Percentiles rank a stretch among this genome's conserved stretches.
phyloP scores from a whole-genome alignment of 768 basidiomycete species.

The Suillus sp. region DNA sequence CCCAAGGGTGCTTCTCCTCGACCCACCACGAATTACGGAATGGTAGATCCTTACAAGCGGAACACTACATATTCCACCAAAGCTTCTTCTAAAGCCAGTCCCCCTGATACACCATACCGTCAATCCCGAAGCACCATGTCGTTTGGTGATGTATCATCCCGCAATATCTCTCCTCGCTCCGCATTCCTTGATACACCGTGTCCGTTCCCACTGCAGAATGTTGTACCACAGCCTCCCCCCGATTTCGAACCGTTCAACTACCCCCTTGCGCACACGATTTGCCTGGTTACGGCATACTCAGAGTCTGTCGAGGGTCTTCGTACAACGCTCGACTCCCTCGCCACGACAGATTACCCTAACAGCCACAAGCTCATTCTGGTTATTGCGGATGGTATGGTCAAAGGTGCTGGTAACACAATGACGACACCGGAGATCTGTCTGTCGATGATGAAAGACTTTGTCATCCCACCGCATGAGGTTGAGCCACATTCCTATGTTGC shows the following conservation, averaged over 20 bases:
- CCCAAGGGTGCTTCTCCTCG: slow-evolving; percentile 54
- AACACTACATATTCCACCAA: slow-evolving; percentile 51
- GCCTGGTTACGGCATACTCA: slow-evolving; percentile 97
- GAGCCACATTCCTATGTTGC: slow-evolving; percentile 96
- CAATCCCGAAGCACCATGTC: slow-evolving; percentile 85
- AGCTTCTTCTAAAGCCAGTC: slow-evolving; percentile 53
- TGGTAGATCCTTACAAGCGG: slow-evolving; percentile 68
- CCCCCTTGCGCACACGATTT: slow-evolving; percentile 91
- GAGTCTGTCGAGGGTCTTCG: slow-evolving; percentile 95
- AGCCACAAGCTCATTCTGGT: slow-evolving; percentile 95
- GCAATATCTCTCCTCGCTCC: slow-evolving; percentile 37
- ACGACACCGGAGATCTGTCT: slow-evolving; percentile 94
- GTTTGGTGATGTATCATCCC: slow-evolving; percentile 47
- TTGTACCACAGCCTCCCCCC: slow-evolving; percentile 88
- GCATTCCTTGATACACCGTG: slow-evolving; percentile 70
- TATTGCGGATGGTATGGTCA: slow-evolving; percentile 98
- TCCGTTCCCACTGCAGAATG: slow-evolving; percentile 89
- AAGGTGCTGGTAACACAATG: slow-evolving; percentile 86
- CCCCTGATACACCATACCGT: slow-evolving; percentile 75
- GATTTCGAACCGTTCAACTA: slow-evolving; percentile 97
- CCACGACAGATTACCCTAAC: slow-evolving; percentile 98
- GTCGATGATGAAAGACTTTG: slow-evolving; percentile 95
- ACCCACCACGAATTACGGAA: slow-evolving; percentile 65
- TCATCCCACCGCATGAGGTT: slow-evolving; percentile 79
- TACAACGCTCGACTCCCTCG: slow-evolving; percentile 97